A percentile compares a stretch with the other conserved stretches of the same genome.
Conservation (phyloP, 371 early-diverging fungal genomes). For the Mucor sp. region DNA sequence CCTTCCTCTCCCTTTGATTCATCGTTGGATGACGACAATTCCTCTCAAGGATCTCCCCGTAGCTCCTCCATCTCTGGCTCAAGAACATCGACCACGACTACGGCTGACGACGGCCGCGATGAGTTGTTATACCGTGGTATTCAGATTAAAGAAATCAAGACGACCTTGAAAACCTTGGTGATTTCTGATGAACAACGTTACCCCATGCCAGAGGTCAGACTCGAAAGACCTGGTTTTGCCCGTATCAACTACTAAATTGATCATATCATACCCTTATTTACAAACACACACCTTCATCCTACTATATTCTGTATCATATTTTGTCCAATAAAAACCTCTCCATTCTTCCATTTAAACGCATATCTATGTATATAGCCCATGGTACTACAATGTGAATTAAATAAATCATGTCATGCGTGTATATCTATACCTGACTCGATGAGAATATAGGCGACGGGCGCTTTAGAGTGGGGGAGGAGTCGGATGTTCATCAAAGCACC, state of each 20-base stretch:
- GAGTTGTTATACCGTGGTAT: constrained; percentile 52
- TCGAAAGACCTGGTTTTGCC: constrained; percentile 52
- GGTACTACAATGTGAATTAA: too few species aligned
- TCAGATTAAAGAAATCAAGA: constrained; percentile 54
- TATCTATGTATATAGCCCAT: too few species aligned
- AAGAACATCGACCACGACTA: background rate
- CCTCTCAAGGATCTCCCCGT: constrained; percentile 15
- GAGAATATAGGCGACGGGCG: too few species aligned
- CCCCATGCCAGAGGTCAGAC: constrained; percentile 45
- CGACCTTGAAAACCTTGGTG: constrained; percentile 50
- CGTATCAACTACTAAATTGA: constrained; percentile 39
- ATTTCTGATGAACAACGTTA: constrained; percentile 42
- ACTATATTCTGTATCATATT: background rate
- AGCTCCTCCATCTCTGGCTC: background rate
- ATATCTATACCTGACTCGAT: too few species aligned
- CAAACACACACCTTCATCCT: background rate
- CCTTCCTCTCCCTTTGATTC: constrained; percentile 2
- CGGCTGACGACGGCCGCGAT: constrained; percentile 41
- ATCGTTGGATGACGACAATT: constrained; percentile 7
- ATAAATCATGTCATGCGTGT: too few species aligned
- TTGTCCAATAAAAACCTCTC: background rate
- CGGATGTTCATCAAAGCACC: background rate
- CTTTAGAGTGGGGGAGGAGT: background rate
- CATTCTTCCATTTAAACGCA: background rate
- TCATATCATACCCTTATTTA: constrained; percentile 5